Evolutionary conservation across 179 eudicot species (phyloP).

Genomic region (Beta corolliflora): DNA sequence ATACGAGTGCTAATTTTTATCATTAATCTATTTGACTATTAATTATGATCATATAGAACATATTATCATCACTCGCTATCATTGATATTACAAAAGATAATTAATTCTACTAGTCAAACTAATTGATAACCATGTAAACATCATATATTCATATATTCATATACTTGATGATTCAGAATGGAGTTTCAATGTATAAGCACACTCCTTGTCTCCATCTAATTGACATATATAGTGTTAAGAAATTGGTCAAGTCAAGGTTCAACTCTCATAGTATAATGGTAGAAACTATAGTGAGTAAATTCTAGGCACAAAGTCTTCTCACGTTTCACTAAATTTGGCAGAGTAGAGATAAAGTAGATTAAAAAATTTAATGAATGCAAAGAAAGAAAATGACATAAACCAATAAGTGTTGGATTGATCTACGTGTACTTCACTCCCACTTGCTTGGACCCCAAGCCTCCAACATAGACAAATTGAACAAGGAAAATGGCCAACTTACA

Average conservation of each 20-base stretch:
- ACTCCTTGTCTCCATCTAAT: neutral
- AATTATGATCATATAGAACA: no score
- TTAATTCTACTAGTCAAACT: neutral
- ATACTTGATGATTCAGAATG: neutral
- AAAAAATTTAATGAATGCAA: neutral
- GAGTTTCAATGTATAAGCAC: neutral
- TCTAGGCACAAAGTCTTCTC: neutral
- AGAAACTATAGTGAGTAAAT: neutral
- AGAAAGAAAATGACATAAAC: conserved; percentile 19
- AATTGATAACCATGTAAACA: neutral
- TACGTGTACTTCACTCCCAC: conserved; percentile 5
- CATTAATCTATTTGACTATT: no score
- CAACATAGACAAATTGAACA: conserved; percentile 11
- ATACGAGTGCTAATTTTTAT: no score
- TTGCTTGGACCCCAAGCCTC: conserved; percentile 33
- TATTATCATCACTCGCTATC: neutral
- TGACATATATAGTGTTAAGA: neutral
- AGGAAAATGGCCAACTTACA: neutral
- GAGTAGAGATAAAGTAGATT: neutral
- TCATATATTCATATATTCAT: neutral
- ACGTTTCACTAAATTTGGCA: conserved; percentile 15
- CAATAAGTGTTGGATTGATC: neutral
- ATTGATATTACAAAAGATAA: neutral
- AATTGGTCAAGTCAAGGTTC: conserved; percentile 15
- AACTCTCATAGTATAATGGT: neutral